Conservation (phyloP, 148 eudicot genomes). For the Silene uniflora region DNA sequence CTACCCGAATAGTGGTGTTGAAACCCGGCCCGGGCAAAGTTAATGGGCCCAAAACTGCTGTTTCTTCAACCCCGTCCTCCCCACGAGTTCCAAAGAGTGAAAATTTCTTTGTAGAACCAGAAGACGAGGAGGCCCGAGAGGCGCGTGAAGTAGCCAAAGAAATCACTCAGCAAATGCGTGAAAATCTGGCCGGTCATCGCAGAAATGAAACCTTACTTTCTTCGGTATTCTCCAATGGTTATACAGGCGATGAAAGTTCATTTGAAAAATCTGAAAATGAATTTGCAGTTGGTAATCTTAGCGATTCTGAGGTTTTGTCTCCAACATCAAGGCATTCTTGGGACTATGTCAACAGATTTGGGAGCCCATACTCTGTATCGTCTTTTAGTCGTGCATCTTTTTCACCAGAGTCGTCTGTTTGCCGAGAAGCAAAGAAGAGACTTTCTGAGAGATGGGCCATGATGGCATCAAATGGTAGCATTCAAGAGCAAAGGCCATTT, state of each 20-base stretch:
- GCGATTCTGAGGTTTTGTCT: slow-evolving; percentile 80
- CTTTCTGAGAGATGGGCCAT: slow-evolving; percentile 98
- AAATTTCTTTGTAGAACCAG: slow-evolving; percentile 28
- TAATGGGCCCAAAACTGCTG: slow-evolving; percentile 41
- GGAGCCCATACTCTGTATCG: slow-evolving; percentile 58
- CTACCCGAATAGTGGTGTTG: slow-evolving; percentile 85
- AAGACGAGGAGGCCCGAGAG: slow-evolving; percentile 53
- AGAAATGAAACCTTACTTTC: slow-evolving; percentile 70
- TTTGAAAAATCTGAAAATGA: slow-evolving; percentile 72
- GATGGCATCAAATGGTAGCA: slow-evolving; percentile 54
- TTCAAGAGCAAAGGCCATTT: slow-evolving; percentile 51
- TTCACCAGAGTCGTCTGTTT: slow-evolving; percentile 91
- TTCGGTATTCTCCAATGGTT: slow-evolving; percentile 76
- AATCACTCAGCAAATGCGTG: slow-evolving; percentile 61
- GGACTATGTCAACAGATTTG: slow-evolving; percentile 70
- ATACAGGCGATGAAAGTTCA: slow-evolving; percentile 86
- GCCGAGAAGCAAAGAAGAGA: slow-evolving; percentile 94
- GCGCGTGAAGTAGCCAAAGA: slow-evolving; percentile 71
- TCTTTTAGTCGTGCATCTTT: slow-evolving; percentile 71
- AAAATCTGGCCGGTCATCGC: slow-evolving; percentile 50
- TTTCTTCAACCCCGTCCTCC: slow-evolving; percentile 51
- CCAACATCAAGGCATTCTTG: slow-evolving; percentile 86
- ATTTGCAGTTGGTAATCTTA: slow-evolving; percentile 49
- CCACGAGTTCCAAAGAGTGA: slow-evolving; percentile 43
- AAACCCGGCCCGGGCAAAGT: slow-evolving; percentile 65